A percentile compares a stretch with the other conserved stretches of the same genome.
Conservation (phyloP, 306 rosid genomes). For the Rosa persica region DNA sequence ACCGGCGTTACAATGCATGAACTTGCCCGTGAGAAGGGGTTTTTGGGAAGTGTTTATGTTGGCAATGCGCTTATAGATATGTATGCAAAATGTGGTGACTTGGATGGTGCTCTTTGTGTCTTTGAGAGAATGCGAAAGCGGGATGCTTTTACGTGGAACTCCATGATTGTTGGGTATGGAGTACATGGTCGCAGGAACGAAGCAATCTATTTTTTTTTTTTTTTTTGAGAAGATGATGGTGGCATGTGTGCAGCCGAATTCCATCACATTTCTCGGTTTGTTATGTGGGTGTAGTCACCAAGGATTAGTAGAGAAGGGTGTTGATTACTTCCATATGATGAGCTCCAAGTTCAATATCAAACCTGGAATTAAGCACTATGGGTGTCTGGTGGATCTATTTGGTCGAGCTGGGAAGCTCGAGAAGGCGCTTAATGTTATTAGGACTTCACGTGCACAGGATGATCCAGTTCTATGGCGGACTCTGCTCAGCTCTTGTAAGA, state of each 20-base stretch:
- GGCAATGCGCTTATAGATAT: slow-evolving; percentile 63
- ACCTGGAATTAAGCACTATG: slow-evolving; percentile 60
- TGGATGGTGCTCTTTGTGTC: slow-evolving; percentile 43
- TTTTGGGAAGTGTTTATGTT: slow-evolving; percentile 38
- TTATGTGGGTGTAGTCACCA: slow-evolving; percentile 62
- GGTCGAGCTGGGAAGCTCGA: slow-evolving; percentile 60
- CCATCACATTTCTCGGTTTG: slow-evolving; percentile 55
- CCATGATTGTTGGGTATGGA: slow-evolving; percentile 59
- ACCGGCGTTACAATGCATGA: slow-evolving; percentile 44
- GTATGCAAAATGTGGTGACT: slow-evolving; percentile 62
- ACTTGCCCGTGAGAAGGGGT: slow-evolving; percentile 36
- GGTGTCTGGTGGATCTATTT: slow-evolving; percentile 61
- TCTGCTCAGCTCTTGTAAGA: slow-evolving; percentile 57
- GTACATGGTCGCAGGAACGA: slow-evolving; percentile 50
- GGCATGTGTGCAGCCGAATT: slow-evolving; percentile 41
- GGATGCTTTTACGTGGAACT: slow-evolving; percentile 58
- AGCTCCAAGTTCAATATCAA: slow-evolving; percentile 40
- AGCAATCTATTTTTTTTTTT: slow-evolving; percentile 47
- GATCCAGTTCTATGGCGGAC: slow-evolving; percentile 60
- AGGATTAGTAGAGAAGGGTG: slow-evolving; percentile 57
- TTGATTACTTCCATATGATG: slow-evolving; percentile 46
- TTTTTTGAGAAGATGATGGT: slow-evolving; percentile 40
- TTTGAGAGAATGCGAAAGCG: slow-evolving; percentile 43
- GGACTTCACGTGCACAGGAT: slow-evolving; percentile 21
- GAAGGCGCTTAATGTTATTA: slow-evolving; percentile 42